Evolutionary conservation across 768 basidiomycete species (phyloP).

Genomic region (Collybia sordida): DNA sequence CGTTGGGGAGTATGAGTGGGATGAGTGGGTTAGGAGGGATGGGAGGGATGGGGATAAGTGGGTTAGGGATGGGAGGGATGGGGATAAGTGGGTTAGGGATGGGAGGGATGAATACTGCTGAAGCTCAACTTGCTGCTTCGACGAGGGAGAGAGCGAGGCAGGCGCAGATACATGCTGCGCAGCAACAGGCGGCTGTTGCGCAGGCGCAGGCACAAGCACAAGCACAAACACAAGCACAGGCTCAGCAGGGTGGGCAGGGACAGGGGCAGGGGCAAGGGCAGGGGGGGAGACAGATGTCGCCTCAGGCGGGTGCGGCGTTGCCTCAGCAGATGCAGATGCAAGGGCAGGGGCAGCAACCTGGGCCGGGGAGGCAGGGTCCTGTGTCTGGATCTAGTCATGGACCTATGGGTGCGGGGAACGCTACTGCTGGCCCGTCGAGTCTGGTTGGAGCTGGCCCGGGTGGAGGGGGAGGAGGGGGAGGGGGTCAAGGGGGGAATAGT

Average conservation of each 20-base stretch:
- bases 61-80: too few species aligned
- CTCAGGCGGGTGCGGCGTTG: slow-evolving; percentile 24
- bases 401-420: too few species aligned
- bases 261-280: slow-evolving; percentile 19
- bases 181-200: slow-evolving; percentile 31
- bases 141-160: slow-evolving; percentile 33
- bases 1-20: too few species aligned
- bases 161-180: slow-evolving; percentile 33
- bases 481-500: slow-evolving; percentile 17
- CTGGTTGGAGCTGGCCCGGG: slow-evolving; percentile 7
- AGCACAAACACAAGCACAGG: slow-evolving; percentile 18
- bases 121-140: slow-evolving; percentile 34
- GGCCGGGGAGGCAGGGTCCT: too few species aligned
- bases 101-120: slow-evolving; percentile 26
- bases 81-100: too few species aligned
- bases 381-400: too few species aligned
- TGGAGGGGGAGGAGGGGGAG: slow-evolving; percentile 6
- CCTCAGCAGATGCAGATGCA: slow-evolving; percentile 9
- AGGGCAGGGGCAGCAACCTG: slow-evolving; percentile 9
- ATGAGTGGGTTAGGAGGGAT: too few species aligned
- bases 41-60: too few species aligned
- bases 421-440: slow-evolving; percentile 19
- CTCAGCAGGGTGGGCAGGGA: too few species aligned
- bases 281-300: slow-evolving; percentile 41
- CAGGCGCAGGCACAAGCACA: slow-evolving; percentile 19